Percentiles rank a stretch among this genome's conserved stretches.
Conservation (phyloP, 768 basidiomycete species). For the Paxillus rubicundulus region DNA sequence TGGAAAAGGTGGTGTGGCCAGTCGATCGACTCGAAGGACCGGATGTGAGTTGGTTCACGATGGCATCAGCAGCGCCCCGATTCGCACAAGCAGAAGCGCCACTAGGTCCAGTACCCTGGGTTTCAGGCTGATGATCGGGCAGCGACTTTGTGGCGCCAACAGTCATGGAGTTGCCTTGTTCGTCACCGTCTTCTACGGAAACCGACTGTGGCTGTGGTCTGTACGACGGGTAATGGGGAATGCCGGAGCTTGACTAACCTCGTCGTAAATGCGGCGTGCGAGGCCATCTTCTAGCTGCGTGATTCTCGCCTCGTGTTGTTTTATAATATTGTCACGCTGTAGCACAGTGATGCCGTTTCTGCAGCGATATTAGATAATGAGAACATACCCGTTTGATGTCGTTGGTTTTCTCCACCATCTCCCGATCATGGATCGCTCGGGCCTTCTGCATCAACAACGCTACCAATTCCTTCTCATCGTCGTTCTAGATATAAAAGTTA, state of each 20-base stretch:
- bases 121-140: slow-evolving; percentile 16
- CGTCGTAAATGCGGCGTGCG: slow-evolving; percentile 43
- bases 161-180: slow-evolving; percentile 13
- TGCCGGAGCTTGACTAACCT: slow-evolving; percentile 18
- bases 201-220: slow-evolving; percentile 10
- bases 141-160: slow-evolving; percentile 8
- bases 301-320: slow-evolving; percentile 43
- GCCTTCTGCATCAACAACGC: slow-evolving; percentile 43
- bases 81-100: slow-evolving; percentile 8
- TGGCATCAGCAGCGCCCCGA: slow-evolving; percentile 3
- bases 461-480: slow-evolving; percentile 50
- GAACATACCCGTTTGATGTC: slow-evolving; percentile 50
- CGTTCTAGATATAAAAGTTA: slow-evolving; percentile 35
- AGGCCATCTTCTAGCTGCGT: slow-evolving; percentile 44
- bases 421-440: slow-evolving; percentile 49
- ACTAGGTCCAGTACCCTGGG: slow-evolving; percentile 17
- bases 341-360: slow-evolving; percentile 3
- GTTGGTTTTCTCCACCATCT: slow-evolving; percentile 51
- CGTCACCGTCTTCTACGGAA: slow-evolving; percentile 10
- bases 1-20: slow-evolving; percentile 21
- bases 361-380: slow-evolving; percentile 1
- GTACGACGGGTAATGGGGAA: slow-evolving; percentile 13
- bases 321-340: slow-evolving; percentile 50
- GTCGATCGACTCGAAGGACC: slow-evolving; percentile 21
- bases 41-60: slow-evolving; percentile 9